These are phyloP conservation scores for Aspergillus ostianus DNA, from an alignment of 495 filamentous ascomycete genomes.

Conservation along the genomic window DNA sequence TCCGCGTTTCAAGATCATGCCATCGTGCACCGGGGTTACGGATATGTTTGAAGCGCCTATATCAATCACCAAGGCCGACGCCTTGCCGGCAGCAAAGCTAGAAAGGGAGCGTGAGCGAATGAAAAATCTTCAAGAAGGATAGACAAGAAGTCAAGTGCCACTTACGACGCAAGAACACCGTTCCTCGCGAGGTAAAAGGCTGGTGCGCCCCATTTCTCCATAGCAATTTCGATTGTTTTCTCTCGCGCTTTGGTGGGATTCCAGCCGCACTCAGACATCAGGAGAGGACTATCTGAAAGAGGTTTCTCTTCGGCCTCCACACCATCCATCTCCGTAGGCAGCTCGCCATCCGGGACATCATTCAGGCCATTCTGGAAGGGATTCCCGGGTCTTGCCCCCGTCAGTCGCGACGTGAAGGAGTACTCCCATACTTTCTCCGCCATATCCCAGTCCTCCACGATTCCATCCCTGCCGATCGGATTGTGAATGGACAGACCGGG, in stretches of 20 bases:
- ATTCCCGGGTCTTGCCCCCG: slow-evolving; percentile 58
- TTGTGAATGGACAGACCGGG: slow-evolving; percentile 78
- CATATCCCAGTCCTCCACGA: slow-evolving; percentile 95
- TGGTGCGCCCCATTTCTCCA: slow-evolving; percentile 92
- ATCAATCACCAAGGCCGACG: slow-evolving; percentile 87
- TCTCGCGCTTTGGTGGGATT: slow-evolving; percentile 83
- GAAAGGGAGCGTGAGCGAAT: slow-evolving; percentile 8
- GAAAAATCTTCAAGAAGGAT: background rate
- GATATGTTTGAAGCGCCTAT: slow-evolving; percentile 88
- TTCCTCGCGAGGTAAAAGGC: slow-evolving; percentile 84
- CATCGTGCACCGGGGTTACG: slow-evolving; percentile 89
- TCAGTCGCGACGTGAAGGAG: slow-evolving; percentile 75
- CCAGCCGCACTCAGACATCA: slow-evolving; percentile 95
- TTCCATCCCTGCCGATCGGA: slow-evolving; percentile 83
- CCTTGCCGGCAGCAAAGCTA: slow-evolving; percentile 86
- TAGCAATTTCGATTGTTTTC: slow-evolving; percentile 87
- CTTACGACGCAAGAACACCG: slow-evolving; percentile 64
- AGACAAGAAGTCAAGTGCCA: slow-evolving; percentile 11
- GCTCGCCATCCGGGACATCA: slow-evolving; percentile 56
- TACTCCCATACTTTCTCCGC: slow-evolving; percentile 89
- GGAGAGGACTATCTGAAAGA: slow-evolving; percentile 80
- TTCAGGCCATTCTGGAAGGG: slow-evolving; percentile 74
- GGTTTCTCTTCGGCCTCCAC: slow-evolving; percentile 72
- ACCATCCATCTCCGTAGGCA: slow-evolving; percentile 65
- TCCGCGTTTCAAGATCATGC: slow-evolving; percentile 87